Evolutionary conservation across 2,329 filamentous ascomycete species (phyloP), one percentile per base, ranked within the genome.

Genomic region (Aspergillus aculeatinus): DNA sequence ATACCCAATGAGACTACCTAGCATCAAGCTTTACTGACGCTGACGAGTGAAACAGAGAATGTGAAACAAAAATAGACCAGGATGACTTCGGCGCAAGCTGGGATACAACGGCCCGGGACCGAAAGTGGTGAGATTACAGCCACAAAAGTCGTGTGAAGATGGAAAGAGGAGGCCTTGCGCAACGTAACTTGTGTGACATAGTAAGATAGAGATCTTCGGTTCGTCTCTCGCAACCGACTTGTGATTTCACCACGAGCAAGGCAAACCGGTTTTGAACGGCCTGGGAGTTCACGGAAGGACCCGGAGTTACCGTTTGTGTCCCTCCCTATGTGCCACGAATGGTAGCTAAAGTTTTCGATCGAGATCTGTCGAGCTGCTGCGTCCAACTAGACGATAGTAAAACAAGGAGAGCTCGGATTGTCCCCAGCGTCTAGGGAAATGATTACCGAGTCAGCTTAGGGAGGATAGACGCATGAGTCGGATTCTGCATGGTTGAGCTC

Each of bases 131-230:
- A 58, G 25, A 50, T 56, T 33, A 33, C 31, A 50, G 35, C 33
- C 31, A 19, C 11, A 48, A 48, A 48, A 48, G 14, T 39, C 39
- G 39, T 23, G 35, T n/a, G 35, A 57, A 50, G 44, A 52, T 42
- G 33, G 59, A 42, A 57, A 25, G n/a, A 48, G 58, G 33, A 35
- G 14, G 33, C 29, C 47, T 52, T 48, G 52, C 50, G 52, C 50
- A 58, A 55, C 48, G 48, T 50, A 57, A 44, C 39, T 44, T 33
- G 58, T 42, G 25, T 49, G 57, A 61, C 50, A 57, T 58, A 54
- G 52, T 48, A 57, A 62, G 65, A 64, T 67, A 44, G 60, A 59
- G 65, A 67, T 67, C 64, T 60, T 65, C 63, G 50, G 44, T 29
- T 51, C n/a, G 50, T 39, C 56, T 48, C 58, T 59, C 48, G 51